phyloP scores from a whole-genome alignment of 2,329 filamentous ascomycete genomes.

The Stemphylium lycopersici region DNA sequence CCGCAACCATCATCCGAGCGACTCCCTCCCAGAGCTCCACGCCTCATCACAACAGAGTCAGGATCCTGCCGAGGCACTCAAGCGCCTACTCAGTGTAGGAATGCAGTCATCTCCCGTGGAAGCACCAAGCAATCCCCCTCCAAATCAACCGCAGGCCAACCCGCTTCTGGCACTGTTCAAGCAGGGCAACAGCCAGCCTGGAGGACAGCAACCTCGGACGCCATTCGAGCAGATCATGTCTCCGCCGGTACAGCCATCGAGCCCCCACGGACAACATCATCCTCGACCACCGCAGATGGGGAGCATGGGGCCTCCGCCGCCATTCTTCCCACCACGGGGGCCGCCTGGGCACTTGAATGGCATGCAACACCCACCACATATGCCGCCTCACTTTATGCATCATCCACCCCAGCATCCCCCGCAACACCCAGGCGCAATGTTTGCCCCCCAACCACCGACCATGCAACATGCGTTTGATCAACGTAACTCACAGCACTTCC shows the following conservation, averaged over 20 bases:
- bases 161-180: conserved; percentile 63
- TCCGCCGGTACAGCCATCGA: conserved; percentile 60
- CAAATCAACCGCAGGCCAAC: conserved; percentile 43
- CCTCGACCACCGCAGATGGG: conserved; percentile 59
- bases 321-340: conserved; percentile 53
- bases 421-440: conserved; percentile 15
- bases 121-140: conserved; percentile 38
- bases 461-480: conserved; percentile 31
- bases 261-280: conserved; percentile 61
- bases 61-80: conserved; percentile 60
- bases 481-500: conserved; percentile 11
- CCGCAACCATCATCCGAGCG: conserved; percentile 33
- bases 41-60: conserved; percentile 27
- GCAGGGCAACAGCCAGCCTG: conserved; percentile 32
- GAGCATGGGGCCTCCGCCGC: conserved; percentile 56
- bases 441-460: conserved; percentile 24
- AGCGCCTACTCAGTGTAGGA: conserved; percentile 56
- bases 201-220: conserved; percentile 45
- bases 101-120: conserved; percentile 46
- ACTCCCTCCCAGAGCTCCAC: conserved; percentile 39
- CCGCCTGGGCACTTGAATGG: conserved; percentile 31
- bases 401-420: conserved; percentile 12
- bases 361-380: conserved; percentile 28
- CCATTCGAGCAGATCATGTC: conserved; percentile 61
- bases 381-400: conserved; percentile 29